These are phyloP conservation scores for Ophiosphaerella narmari DNA, from an alignment of 2,329 filamentous ascomycete genomes.

Conservation along the genomic window DNA sequence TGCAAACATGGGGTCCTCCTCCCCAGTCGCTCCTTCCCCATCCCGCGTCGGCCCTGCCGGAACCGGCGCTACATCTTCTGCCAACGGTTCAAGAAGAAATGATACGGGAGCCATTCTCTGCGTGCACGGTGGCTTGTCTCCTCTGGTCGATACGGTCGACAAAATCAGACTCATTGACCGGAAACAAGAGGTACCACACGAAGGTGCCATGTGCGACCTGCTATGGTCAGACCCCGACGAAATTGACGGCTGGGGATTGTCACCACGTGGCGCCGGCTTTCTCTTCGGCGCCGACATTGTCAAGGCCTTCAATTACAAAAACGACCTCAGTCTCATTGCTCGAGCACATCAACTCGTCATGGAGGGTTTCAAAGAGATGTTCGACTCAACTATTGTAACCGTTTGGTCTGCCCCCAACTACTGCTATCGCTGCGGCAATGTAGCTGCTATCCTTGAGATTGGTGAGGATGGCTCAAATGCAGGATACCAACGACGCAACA, in stretches of 20 bases:
- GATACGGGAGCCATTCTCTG: conserved; percentile 76
- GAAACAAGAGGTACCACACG: conserved; percentile 97
- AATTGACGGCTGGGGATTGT: conserved; percentile 95
- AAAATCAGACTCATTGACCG: conserved; percentile 91
- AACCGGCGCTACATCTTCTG: conserved; percentile 75
- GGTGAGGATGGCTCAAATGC: conserved; percentile 73
- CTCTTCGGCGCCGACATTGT: conserved; percentile 95
- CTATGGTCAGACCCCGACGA: conserved; percentile 98
- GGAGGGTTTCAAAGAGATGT: conserved; percentile 99
- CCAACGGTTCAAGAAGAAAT: conserved; percentile 60
- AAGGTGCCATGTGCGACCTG: conserved; percentile 98
- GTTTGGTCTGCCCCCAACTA: conserved; percentile 62
- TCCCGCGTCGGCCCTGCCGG: conserved; percentile 73
- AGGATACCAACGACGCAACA: conserved; percentile 58
- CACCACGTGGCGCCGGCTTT: conserved; percentile 91
- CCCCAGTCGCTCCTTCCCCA: conserved; percentile 47
- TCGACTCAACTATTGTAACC: conserved; percentile 84
- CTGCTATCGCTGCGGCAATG: conserved; percentile 8
- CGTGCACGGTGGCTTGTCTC: conserved; percentile 91
- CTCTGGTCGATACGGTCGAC: conserved; percentile 89
- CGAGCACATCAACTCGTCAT: conserved; percentile 97
- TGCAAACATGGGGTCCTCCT: conserved; percentile 41
- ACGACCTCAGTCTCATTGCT: conserved; percentile 89
- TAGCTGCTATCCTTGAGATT: conserved; percentile 46
- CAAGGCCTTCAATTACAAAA: conserved; percentile 89